Conservation (phyloP, 1,284 basidiomycete genomes). For the Rhizoctonia solani region DNA sequence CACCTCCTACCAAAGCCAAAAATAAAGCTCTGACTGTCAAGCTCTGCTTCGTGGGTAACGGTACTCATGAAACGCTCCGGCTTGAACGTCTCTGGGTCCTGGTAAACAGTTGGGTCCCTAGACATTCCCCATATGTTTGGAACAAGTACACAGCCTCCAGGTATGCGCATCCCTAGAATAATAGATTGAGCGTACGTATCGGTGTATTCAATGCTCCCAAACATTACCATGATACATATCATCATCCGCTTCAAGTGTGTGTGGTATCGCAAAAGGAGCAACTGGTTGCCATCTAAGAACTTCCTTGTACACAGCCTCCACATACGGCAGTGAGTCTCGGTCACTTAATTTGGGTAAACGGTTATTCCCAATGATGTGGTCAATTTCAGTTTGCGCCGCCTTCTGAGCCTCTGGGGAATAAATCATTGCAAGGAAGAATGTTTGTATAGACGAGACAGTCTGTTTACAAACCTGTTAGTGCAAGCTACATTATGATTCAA, state of each 20-base stretch:
- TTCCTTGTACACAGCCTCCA: conserved; percentile 33
- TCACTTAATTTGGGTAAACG: conserved; percentile 21
- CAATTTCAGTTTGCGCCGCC: conserved; percentile 17
- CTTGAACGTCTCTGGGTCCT: neutral
- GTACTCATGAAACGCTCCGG: conserved; percentile 1
- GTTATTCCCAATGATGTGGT: conserved; percentile 15
- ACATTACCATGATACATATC: neutral
- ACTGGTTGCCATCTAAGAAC: conserved; percentile 19
- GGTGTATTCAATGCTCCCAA: neutral
- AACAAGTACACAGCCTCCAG: conserved; percentile 1
- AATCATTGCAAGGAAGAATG: conserved; percentile 34
- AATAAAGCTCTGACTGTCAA: neutral
- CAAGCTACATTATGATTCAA: neutral
- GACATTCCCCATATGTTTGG: conserved; percentile 7
- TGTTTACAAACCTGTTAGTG: neutral
- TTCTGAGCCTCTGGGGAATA: conserved; percentile 16
- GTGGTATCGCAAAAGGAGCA: conserved; percentile 35
- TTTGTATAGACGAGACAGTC: conserved; percentile 6
- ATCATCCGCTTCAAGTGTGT: neutral
- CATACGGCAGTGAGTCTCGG: conserved; percentile 24
- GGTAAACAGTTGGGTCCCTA: conserved; percentile 2
- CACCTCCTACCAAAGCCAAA: conserved; percentile 26
- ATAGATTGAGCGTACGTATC: neutral
- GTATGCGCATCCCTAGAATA: conserved; percentile 3
- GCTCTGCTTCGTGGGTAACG: neutral